Conservation (phyloP, 106 monocot genomes). For the Platanthera guangdongensis region DNA sequence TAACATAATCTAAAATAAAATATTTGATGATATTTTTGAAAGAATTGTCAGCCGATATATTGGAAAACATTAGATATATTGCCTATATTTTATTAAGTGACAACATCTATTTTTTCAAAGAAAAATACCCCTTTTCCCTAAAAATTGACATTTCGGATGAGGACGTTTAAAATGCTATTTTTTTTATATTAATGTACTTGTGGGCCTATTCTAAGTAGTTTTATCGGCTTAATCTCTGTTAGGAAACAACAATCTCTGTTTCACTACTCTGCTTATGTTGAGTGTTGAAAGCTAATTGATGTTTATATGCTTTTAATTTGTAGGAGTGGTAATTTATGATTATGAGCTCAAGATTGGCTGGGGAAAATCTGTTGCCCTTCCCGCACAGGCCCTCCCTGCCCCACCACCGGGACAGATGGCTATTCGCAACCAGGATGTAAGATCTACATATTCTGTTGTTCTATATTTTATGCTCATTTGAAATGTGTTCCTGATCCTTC, state of each 20-base stretch:
- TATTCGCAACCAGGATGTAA: slow-evolving; percentile 94
- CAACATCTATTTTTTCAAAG: too few relatives aligned
- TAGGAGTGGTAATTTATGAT: slow-evolving; percentile 93
- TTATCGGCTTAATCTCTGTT: not conserved
- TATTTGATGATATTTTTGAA: too few relatives aligned
- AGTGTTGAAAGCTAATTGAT: not conserved
- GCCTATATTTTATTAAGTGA: too few relatives aligned
- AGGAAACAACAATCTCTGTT: not conserved
- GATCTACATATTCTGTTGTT: not conserved
- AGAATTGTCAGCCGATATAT: too few relatives aligned
- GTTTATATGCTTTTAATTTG: slow-evolving; percentile 8
- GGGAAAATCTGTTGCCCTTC: slow-evolving; percentile 98
- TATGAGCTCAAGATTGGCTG: slow-evolving; percentile 99
- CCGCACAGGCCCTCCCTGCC: slow-evolving; percentile 95
- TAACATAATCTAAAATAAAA: too few relatives aligned
- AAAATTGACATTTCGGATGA: too few relatives aligned
- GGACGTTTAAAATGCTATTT: too few relatives aligned
- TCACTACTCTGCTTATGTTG: not conserved
- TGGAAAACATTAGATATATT: too few relatives aligned
- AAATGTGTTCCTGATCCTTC: not conserved
- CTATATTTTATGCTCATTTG: not conserved
- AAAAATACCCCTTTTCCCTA: too few relatives aligned
- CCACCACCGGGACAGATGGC: slow-evolving; percentile 99
- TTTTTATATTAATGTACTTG: too few relatives aligned
- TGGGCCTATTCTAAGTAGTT: too few relatives aligned